Evolutionary conservation across 495 filamentous ascomycete species (phyloP).

Genomic region (Letharia lupina): DNA sequence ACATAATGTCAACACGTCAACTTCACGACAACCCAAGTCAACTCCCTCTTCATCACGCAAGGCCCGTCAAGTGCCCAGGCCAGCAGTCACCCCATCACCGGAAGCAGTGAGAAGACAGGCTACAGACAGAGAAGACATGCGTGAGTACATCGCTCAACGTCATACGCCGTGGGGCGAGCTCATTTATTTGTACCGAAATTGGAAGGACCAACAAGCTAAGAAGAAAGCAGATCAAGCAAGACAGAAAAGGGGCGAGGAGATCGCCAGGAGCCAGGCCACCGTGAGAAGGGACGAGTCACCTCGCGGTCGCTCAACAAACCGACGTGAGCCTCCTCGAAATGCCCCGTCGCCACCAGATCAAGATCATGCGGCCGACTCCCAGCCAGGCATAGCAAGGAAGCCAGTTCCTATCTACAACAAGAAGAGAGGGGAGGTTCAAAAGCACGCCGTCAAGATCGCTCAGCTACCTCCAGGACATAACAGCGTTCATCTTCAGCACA

Average conservation of each 20-base stretch:
- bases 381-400: constrained; percentile 1
- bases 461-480: constrained; percentile 8
- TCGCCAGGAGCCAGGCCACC: background rate
- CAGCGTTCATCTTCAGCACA: constrained; percentile 9
- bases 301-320: background rate
- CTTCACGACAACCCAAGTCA: background rate
- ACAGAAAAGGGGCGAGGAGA: background rate
- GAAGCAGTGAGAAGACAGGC: constrained; percentile 8
- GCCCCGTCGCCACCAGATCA: background rate
- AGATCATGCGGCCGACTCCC: background rate
- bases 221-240: constrained; percentile 11
- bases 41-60: background rate
- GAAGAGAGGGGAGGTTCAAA: constrained; percentile 5
- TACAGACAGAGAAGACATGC: constrained; percentile 5
- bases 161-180: constrained; percentile 14
- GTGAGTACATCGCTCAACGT: constrained; percentile 11
- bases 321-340: background rate
- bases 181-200: constrained; percentile 1
- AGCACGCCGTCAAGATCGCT: constrained; percentile 14
- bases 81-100: background rate
- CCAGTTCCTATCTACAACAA: constrained; percentile 8
- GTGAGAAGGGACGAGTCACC: background rate
- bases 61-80: background rate
- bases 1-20: background rate
- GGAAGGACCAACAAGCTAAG: constrained; percentile 5